Base-by-base conservation (phyloP, 1,284 basidiomycete species). In the Mycosarcoma maydis region DNA sequence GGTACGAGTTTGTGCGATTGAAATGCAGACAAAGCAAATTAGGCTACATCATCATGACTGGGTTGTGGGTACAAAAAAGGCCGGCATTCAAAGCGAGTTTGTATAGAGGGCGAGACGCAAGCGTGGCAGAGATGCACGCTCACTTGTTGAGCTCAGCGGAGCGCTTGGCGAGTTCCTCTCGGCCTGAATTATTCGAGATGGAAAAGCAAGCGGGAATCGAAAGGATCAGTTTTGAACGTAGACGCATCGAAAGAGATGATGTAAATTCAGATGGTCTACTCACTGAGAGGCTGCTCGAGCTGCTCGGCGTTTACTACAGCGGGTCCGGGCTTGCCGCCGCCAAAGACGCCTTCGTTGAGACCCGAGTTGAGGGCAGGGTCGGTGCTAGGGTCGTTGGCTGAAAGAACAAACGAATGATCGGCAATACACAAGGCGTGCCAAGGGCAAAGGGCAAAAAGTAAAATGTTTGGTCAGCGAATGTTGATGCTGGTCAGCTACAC, bases 111-210 rank as follows among this genome's bases (percentile, higher is more conserved):
- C 29, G 9, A 8, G 9, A 34, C 16, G 33, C 6, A n/a, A 34
- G 11, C 6, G 10, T 34, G 33, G 16, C 7, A 14, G 13, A n/a
- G n/a, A 16, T 16, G 16, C 33, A 34, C 32, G 17, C 20, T 47
- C 41, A 61, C 61, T 73, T 69, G 67, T 73, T 73, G 59, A 73
- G 71, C 47, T 73, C 71, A 22, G 71, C 71, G 24, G 71, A 69
- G n/a, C 71, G 71, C 55, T 70, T 65, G 27, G 71, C 71, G 16
- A 73, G 44, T 39, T 73, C 71, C 20, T 73, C 71, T 24, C 60
- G 60, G 52, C 58, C 65, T 68, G 45, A 14, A 19, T 3, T 16
- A 13, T 7, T 4, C 6, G 26, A n/a, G 23, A 34, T 24, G 16
- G 22, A 9, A 33, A 22, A 37, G 3, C 4, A 6, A 29, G 27